A percentile compares a stretch with the other conserved stretches of the same genome.
Evolutionary conservation across 2,329 filamentous ascomycete species (phyloP).

Genomic region (Fusarium abutilonis): DNA sequence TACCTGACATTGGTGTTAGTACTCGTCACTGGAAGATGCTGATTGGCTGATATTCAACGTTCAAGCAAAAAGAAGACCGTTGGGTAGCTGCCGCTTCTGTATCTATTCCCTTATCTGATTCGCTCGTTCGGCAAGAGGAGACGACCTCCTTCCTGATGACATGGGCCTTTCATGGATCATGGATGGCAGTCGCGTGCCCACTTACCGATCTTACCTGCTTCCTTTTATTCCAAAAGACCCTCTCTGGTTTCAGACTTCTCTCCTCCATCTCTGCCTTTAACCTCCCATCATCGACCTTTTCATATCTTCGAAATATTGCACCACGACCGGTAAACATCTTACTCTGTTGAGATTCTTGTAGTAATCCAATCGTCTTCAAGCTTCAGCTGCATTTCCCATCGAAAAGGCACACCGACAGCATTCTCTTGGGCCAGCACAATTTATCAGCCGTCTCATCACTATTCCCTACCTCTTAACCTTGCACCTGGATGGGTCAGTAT

Average conservation of each 20-base stretch:
- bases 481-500: constrained; percentile 32
- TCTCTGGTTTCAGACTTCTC: neutral
- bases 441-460: constrained; percentile 3
- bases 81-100: constrained; percentile 13
- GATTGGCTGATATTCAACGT: constrained; percentile 21
- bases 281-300: neutral
- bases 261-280: neutral
- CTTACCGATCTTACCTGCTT: constrained; percentile 8
- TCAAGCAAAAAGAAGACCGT: constrained; percentile 9
- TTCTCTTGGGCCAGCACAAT: constrained; percentile 1
- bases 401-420: neutral
- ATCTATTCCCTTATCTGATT: neutral
- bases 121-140: neutral
- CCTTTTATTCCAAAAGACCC: neutral
- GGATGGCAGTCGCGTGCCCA: constrained; percentile 18
- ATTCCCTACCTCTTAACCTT: constrained; percentile 24
- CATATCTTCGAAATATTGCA: neutral
- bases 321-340: neutral
- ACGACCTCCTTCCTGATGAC: neutral
- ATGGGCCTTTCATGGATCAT: neutral
- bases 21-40: constrained; percentile 23
- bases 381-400: neutral
- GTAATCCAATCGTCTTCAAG: neutral
- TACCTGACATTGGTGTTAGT: constrained; percentile 6
- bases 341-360: no score